Evolutionary conservation across 306 rosid species (phyloP).

Genomic region (Vigna trinervia): DNA sequence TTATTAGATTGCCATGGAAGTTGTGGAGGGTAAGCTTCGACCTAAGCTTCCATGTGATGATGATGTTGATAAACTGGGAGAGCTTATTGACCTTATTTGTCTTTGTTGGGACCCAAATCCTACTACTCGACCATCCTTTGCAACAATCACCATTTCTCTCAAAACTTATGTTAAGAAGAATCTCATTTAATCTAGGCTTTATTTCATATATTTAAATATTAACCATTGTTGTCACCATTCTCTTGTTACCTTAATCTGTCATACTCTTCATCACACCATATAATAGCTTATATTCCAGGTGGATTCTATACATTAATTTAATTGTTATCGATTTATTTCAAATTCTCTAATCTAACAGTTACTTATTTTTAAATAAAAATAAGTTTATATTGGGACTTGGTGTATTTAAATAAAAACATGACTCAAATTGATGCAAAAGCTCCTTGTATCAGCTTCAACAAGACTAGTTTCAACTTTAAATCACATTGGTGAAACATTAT

Average conservation of each 20-base stretch:
- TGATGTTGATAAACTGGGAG: slow-evolving; percentile 41
- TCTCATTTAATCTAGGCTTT: not conserved
- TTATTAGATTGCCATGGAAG: slow-evolving; percentile 73
- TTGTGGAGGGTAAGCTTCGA: slow-evolving; percentile 66
- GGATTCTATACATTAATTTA: too few relatives aligned
- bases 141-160: slow-evolving; percentile 50
- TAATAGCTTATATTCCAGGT: too few relatives aligned
- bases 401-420: too few relatives aligned
- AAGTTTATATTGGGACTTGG: too few relatives aligned
- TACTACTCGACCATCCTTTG: slow-evolving; percentile 60
- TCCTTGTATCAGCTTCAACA: too few relatives aligned
- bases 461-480: too few relatives aligned
- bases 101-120: slow-evolving; percentile 61
- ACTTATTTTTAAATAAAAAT: too few relatives aligned
- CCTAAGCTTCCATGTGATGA: slow-evolving; percentile 54
- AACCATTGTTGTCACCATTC: not conserved
- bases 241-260: not conserved
- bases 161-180: slow-evolving; percentile 35
- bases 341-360: too few relatives aligned
- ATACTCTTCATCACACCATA: not conserved
- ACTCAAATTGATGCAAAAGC: too few relatives aligned
- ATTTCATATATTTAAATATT: not conserved
- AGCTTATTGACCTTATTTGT: slow-evolving; percentile 50
- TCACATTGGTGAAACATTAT: too few relatives aligned
- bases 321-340: too few relatives aligned